Base-by-base conservation (phyloP, 163 green algal genomes). In the Chlorella variabilis region DNA sequence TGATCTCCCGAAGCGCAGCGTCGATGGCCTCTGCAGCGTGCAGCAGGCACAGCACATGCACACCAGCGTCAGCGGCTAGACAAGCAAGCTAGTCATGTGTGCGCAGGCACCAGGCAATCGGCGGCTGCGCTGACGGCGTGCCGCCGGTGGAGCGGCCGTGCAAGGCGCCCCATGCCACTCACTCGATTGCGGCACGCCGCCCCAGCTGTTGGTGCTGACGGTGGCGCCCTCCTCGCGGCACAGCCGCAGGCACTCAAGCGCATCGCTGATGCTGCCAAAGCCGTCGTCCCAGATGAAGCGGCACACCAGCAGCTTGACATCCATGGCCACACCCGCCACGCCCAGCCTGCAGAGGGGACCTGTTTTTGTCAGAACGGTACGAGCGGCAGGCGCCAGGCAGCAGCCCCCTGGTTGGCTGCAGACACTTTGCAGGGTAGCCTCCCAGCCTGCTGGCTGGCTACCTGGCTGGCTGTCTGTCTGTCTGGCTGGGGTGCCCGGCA, bases 151-250 rank as follows among this genome's bases (percentile, higher is more conserved):
- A 11, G 11, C 11, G 11, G 11, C 45, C 45, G 11, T 15, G 11
- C 45, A 23, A 11, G 45, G 11, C 11, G 15, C 11, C 5, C 9
- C 54, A 29, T 29, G 18, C 18, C 18, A 63, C 71, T 79, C 71
- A 79, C 71, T 54, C 1, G 54, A 81, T 27, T 82, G 81, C 21
- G 71, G 29, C 18, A 87, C 58, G 48, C 88, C 88, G 56, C 84
- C 91, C 89, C 88, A 94, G 71, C 86, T 92, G 82, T 93, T 94
- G 80, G 62, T 86, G 67, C 83, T 86, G 80, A 95, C 87, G 27
- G 87, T 63, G 58, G 87, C 86, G 4, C 79, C 90, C 75, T 87
- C 85, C 61, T 77, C 54, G n/a, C 84, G 79, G 83, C 89, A 93
- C 67, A 91, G 88, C 34, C 86, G 62, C 65, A 89, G 82, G 82